Conservation (phyloP, 1,139 yeast genomes). For the Nematodospora anomalae region DNA sequence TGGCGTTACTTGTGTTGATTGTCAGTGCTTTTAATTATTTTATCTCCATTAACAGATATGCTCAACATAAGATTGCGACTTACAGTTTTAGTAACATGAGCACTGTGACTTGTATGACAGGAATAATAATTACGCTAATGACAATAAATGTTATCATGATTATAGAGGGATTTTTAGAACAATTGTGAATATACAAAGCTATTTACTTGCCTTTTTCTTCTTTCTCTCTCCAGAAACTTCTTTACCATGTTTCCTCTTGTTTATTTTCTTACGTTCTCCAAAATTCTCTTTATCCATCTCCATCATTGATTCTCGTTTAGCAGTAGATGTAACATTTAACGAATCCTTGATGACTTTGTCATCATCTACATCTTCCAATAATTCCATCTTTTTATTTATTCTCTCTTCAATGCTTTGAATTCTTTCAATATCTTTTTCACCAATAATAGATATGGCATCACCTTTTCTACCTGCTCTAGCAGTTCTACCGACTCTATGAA, state of each 20-base stretch:
- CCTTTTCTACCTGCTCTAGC: constrained; percentile 94
- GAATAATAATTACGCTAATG: constrained; percentile 41
- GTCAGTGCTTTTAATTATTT: constrained; percentile 48
- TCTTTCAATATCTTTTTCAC: constrained; percentile 82
- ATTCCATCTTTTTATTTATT: constrained; percentile 73
- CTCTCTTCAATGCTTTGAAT: constrained; percentile 85
- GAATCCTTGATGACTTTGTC: constrained; percentile 72
- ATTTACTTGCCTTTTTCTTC: constrained; percentile 2
- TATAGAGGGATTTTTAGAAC: constrained; percentile 32
- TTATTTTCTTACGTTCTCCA: constrained; percentile 68
- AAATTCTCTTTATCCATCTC: constrained; percentile 91
- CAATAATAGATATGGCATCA: constrained; percentile 60
- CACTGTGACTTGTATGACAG: constrained; percentile 39
- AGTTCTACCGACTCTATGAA: constrained; percentile 99
- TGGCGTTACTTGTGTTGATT: constrained; percentile 42
- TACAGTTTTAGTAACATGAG: constrained; percentile 37
- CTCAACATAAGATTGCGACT: constrained; percentile 42
- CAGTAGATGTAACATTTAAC: constrained; percentile 67
- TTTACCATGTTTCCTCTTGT: constrained; percentile 46
- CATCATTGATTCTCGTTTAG: constrained; percentile 87
- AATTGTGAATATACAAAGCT: constrained; percentile 1
- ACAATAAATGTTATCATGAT: constrained; percentile 45
- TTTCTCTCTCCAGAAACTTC: constrained; percentile 5
- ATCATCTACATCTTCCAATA: constrained; percentile 70
- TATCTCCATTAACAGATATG: constrained; percentile 46